Base-by-base conservation (phyloP, 78 protist species). In the Dictyostelium firmibasis region DNA sequence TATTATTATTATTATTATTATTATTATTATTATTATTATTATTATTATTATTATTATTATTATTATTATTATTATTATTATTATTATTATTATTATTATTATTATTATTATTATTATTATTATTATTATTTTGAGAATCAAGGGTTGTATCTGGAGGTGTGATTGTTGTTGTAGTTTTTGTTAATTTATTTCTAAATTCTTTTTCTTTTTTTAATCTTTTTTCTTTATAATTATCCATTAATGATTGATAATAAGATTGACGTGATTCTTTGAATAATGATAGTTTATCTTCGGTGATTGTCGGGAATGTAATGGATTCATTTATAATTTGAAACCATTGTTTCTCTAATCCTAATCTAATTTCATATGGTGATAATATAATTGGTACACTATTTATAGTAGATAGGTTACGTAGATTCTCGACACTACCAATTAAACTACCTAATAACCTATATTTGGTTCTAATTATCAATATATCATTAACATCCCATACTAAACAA, bases 401-500 rank as follows among this genome's bases (percentile, higher is more conserved):
- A 27, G 79, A 41, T 41, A 81, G 33, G n/a, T 47, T 64, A n/a
- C 43, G 23, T 14, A 75, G 20, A 25, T 27, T 38, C 20, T 20
- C 62, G n/a, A 81, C 70, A 23, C 38, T 33, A 41, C 94, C 94
- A 11, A 89, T 43, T 33, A 89, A 69, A 41, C 60, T 31, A 27
- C 94, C 94, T 31, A 89, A 33, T 16, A 89, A 27, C 13, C 86
- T 78, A 69, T 69, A 81, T 33, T 81, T 57, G 10, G 23, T 47
- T 47, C 94, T 62, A 23, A 89, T 43, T 25, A 4, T 1, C 13
- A 43, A 20, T 81, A 79, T 41, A 89, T 89, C 94, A 76, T 57
- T 25, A 27, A 60, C 14, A 87, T 87, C 67, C 93, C 93, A 87
- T 36, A 87, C 85, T 57, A 87, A 87, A 29, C 47, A 33, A 25